Evolutionary conservation across 768 basidiomycete species (phyloP).

Genomic region (Leucocoprinus birnbaumii): DNA sequence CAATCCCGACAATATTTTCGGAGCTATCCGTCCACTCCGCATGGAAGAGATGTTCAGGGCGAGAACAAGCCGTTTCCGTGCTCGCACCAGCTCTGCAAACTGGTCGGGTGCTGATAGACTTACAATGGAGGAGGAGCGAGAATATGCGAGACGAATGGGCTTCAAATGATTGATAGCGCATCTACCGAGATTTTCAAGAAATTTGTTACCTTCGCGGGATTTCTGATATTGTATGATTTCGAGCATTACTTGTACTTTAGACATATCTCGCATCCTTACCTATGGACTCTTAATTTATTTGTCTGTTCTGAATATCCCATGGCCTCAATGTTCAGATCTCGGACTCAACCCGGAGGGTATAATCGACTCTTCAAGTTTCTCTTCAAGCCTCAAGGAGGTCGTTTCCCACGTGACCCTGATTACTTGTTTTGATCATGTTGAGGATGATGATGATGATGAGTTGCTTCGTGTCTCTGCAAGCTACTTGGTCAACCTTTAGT

Average conservation of each 20-base stretch:
- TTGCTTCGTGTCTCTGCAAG: constrained; percentile 8
- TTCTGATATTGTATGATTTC: neutral
- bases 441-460: constrained; percentile 4
- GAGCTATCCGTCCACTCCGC: constrained; percentile 75
- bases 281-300: too few relatives aligned
- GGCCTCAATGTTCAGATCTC: too few relatives aligned
- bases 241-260: neutral
- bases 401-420: constrained; percentile 12
- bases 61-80: constrained; percentile 78
- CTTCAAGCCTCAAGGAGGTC: too few relatives aligned
- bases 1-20: constrained; percentile 91
- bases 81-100: constrained; percentile 91
- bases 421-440: constrained; percentile 12
- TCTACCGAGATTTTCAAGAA: too few relatives aligned
- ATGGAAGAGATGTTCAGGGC: constrained; percentile 94
- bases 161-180: constrained; percentile 40
- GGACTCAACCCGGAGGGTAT: too few relatives aligned
- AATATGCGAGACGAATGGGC: constrained; percentile 91
- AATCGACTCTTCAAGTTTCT: too few relatives aligned
- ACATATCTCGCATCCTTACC: too few relatives aligned
- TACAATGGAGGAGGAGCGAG: constrained; percentile 78
- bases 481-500: constrained; percentile 11
- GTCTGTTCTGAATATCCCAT: too few relatives aligned
- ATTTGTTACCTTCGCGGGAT: too few relatives aligned
- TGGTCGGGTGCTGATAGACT: constrained; percentile 93